phyloP scores from a whole-genome alignment of 495 filamentous ascomycete genomes.

The Extremus antarcticus region DNA sequence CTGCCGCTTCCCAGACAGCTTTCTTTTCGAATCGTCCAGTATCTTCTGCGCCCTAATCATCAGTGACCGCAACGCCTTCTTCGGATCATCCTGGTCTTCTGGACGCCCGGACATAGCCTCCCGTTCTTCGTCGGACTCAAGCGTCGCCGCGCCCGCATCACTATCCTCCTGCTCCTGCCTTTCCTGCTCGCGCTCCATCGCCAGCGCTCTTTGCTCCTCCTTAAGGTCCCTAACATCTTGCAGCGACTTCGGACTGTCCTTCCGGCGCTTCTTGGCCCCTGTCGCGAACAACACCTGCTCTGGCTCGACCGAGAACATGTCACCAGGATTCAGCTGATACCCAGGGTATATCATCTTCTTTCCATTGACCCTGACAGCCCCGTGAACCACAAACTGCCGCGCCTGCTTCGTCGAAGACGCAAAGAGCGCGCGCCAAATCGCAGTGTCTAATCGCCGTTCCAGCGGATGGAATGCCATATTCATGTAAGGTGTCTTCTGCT shows the following conservation, averaged over 20 bases:
- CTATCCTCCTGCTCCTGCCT: slow-evolving; percentile 24
- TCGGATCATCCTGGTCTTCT: slow-evolving; percentile 20
- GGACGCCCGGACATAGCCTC: slow-evolving; percentile 7
- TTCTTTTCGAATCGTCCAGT: slow-evolving; percentile 39
- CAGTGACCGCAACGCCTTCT: slow-evolving; percentile 39
- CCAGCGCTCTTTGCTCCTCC: slow-evolving; percentile 20
- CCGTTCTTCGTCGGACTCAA: slow-evolving; percentile 14
- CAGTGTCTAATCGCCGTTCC: slow-evolving; percentile 82
- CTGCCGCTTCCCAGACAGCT: slow-evolving; percentile 49
- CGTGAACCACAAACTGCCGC: slow-evolving; percentile 86
- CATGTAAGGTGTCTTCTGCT: slow-evolving; percentile 62
- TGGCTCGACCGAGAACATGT: slow-evolving; percentile 91
- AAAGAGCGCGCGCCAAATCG: slow-evolving; percentile 85
- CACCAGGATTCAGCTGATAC: slow-evolving; percentile 92
- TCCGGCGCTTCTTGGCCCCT: slow-evolving; percentile 55
- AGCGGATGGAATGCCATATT: slow-evolving; percentile 85
- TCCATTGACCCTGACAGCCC: slow-evolving; percentile 88
- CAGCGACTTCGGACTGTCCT: slow-evolving; percentile 21
- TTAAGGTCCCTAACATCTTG: slow-evolving; percentile 23
- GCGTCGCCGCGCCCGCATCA: slow-evolving; percentile 11
- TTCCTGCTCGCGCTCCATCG: slow-evolving; percentile 18
- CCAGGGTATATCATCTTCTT: slow-evolving; percentile 90
- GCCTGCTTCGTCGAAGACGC: slow-evolving; percentile 91
- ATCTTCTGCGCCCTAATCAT: slow-evolving; percentile 44
- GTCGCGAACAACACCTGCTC: slow-evolving; percentile 81